A percentile compares a stretch with the other conserved stretches of the same genome.
phyloP scores from a whole-genome alignment of 2,329 filamentous ascomycete genomes.

The Dryadomyces quercivorus region DNA sequence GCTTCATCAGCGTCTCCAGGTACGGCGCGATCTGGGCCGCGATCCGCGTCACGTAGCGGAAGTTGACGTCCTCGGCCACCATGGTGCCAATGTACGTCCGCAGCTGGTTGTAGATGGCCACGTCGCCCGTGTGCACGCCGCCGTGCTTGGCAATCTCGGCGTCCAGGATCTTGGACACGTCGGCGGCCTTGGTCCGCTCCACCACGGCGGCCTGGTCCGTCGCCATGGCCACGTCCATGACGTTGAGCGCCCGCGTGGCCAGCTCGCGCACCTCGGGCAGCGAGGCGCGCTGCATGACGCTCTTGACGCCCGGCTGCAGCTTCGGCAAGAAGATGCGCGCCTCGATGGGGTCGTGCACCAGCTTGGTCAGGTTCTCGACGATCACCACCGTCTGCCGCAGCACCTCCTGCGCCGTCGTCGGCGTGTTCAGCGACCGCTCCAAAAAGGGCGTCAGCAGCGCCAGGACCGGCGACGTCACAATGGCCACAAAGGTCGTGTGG shows the following conservation, averaged over 20 bases:
- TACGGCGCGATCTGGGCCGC: conserved; percentile 60
- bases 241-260: conserved; percentile 65
- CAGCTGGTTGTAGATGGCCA: conserved; percentile 55
- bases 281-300: conserved; percentile 75
- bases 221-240: conserved; percentile 90
- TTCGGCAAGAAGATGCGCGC: conserved; percentile 92
- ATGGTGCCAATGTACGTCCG: conserved; percentile 70
- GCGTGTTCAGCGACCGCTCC: conserved; percentile 86
- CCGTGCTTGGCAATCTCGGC: conserved; percentile 61
- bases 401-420: conserved; percentile 83
- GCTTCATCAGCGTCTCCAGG: conserved; percentile 55
- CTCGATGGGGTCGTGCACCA: conserved; percentile 91
- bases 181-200: conserved; percentile 55
- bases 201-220: conserved; percentile 50
- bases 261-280: conserved; percentile 91
- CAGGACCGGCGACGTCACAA: conserved; percentile 90
- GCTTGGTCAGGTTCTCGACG: conserved; percentile 93
- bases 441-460: conserved; percentile 89
- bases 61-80: conserved; percentile 79
- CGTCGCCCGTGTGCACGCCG: conserved; percentile 30
- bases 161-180: conserved; percentile 65
- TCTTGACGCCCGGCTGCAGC: conserved; percentile 84
- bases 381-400: conserved; percentile 92
- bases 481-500: conserved; percentile 95
- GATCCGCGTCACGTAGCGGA: conserved; percentile 66